These are phyloP conservation scores for Stachybotrys elegans DNA, from an alignment of 2,329 filamentous ascomycete genomes.

Conservation along the genomic window DNA sequence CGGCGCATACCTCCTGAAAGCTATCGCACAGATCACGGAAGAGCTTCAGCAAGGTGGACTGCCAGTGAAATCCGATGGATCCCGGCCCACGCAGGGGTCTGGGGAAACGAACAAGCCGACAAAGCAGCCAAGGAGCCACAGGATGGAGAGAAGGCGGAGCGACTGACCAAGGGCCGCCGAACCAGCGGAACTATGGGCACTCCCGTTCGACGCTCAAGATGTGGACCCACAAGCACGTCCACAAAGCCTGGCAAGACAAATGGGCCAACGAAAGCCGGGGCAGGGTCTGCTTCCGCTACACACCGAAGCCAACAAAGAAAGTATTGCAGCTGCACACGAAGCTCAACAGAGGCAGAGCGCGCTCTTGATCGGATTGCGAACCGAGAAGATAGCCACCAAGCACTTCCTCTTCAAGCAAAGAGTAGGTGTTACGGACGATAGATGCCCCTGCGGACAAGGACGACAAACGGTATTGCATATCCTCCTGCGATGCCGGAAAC, in stretches of 20 bases:
- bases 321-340: conserved; percentile 3
- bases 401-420: conserved; percentile 11
- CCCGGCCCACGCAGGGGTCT: conserved; percentile 4
- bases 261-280: no score
- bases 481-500: no score
- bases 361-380: conserved; percentile 1
- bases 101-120: conserved; percentile 5
- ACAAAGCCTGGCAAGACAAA: no score
- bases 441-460: conserved; percentile 5
- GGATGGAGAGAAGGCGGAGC: neutral
- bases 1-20: conserved; percentile 4
- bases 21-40: neutral
- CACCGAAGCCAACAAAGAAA: no score
- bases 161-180: neutral
- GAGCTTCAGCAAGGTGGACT: neutral
- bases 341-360: conserved; percentile 5
- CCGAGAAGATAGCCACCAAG: no score
- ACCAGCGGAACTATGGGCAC: neutral
- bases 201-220: neutral
- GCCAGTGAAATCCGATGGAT: no score
- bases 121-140: no score
- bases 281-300: no score
- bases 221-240: neutral
- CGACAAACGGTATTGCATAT: no score
- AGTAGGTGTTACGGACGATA: conserved; percentile 6